Percentiles rank a stretch among this genome's conserved stretches.
Evolutionary conservation across 1,284 basidiomycete genomes (phyloP).

Genomic region (Ustilago loliicola): DNA sequence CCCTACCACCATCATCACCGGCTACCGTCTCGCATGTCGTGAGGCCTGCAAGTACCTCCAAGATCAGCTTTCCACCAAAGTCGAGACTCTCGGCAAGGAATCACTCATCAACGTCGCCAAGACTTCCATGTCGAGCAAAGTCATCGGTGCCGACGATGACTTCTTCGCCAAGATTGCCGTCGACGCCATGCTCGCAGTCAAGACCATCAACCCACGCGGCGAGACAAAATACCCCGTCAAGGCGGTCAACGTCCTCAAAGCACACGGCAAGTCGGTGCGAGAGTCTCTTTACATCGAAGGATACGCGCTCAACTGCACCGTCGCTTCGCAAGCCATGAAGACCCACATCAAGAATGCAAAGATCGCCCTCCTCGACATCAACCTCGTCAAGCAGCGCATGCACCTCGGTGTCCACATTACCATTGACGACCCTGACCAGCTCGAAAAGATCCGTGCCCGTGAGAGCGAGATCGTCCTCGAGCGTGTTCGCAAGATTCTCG

Average conservation of each 20-base stretch:
- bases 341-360: slow-evolving; percentile 92
- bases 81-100: slow-evolving; percentile 90
- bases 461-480: slow-evolving; percentile 97
- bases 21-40: slow-evolving; percentile 94
- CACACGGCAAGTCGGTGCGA: slow-evolving; percentile 93
- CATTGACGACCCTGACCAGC: slow-evolving; percentile 92
- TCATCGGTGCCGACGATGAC: slow-evolving; percentile 97
- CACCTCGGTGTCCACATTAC: slow-evolving; percentile 97
- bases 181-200: slow-evolving; percentile 97
- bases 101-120: slow-evolving; percentile 96
- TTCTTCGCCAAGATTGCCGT: slow-evolving; percentile 98
- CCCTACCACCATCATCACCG: slow-evolving; percentile 98
- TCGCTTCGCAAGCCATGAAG: slow-evolving; percentile 99
- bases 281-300: slow-evolving; percentile 96
- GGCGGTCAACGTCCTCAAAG: slow-evolving; percentile 99
- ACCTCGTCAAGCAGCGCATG: slow-evolving; percentile 96
- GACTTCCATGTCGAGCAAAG: slow-evolving; percentile 99
- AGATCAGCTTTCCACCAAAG: slow-evolving; percentile 95
- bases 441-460: slow-evolving; percentile 94
- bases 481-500: slow-evolving; percentile 94
- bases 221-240: slow-evolving; percentile 99
- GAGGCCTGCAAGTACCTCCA: slow-evolving; percentile 99
- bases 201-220: slow-evolving; percentile 91
- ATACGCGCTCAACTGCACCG: slow-evolving; percentile 98
- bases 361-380: slow-evolving; percentile 98